Evolutionary conservation across 2,329 filamentous ascomycete genomes (phyloP).

Genomic region (Ophiosphaerella narmari): DNA sequence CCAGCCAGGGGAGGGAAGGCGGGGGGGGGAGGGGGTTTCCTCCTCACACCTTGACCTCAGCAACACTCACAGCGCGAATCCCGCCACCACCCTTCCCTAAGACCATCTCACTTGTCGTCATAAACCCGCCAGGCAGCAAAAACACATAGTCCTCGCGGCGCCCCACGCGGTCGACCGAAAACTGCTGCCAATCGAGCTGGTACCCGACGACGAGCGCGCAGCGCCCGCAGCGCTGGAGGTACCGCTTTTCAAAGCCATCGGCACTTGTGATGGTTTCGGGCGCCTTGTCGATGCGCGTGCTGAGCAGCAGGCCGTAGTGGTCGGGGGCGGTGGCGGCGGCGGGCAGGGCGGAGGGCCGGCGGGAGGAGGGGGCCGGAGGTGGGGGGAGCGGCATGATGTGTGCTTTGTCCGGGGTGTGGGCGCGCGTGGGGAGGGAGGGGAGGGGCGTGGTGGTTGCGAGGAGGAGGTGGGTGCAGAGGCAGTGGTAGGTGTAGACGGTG

Average conservation of each 20-base stretch:
- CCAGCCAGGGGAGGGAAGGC: too few species aligned
- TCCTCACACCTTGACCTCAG: constrained; percentile 29
- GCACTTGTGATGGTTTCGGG: constrained; percentile 59
- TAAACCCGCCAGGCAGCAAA: constrained; percentile 63
- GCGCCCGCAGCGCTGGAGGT: constrained; percentile 62
- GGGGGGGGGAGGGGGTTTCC: background rate
- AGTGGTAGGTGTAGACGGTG: constrained; percentile 62
- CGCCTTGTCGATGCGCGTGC: constrained; percentile 50
- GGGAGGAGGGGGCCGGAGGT: constrained; percentile 18
- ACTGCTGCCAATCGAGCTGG: constrained; percentile 61
- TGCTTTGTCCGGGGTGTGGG: constrained; percentile 56
- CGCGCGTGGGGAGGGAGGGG: constrained; percentile 57
- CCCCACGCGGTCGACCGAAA: constrained; percentile 34
- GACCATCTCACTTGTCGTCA: constrained; percentile 62
- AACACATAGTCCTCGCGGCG: constrained; percentile 59
- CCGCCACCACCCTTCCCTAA: constrained; percentile 33
- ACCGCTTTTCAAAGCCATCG: constrained; percentile 71
- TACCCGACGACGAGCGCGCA: constrained; percentile 68
- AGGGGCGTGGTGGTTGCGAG: constrained; percentile 63
- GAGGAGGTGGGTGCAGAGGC: constrained; percentile 69
- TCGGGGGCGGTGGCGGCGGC: constrained; percentile 14
- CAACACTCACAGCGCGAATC: constrained; percentile 21
- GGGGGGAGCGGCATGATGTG: constrained; percentile 62
- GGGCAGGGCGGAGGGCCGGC: constrained; percentile 6
- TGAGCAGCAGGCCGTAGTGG: constrained; percentile 58